Base-by-base conservation (phyloP, 2,329 filamentous ascomycete genomes). In the Apiospora malaysiana region DNA sequence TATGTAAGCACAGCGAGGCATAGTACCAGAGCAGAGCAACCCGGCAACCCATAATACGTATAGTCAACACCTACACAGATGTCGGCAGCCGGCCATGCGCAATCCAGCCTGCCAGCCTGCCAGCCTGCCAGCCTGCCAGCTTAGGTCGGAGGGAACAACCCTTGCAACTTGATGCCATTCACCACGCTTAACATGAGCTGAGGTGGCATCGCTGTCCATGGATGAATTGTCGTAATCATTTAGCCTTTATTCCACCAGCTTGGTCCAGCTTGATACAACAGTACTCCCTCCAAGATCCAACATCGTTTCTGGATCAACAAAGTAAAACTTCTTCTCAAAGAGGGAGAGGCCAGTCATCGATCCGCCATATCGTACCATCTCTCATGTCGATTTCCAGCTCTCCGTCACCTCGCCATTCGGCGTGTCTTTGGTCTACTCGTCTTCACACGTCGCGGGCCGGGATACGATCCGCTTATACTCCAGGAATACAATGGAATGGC, bases 241-340 rank as follows among this genome's bases (percentile, higher is more conserved):
- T 37, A 37, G 5, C 16, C 49, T 56, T 12, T 51, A 56, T 18
- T 32, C 5, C 25, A 18, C 7, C 25, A 32, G 14, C 14, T 9
- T 8, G 25, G 16, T 14, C 14, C 14, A 32, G 4, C 5, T 21
- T 8, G 49, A 32, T 18, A 42, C 40, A 9, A 42, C 10, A 9
- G 25, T 6, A 18, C 49, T 59, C 32, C 51, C 6, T 37, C 27
- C 51, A 59, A 59, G 25, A 37, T 37, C 2, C 16, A 9, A 32
- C 32, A 32, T 32, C 32, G 25, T 6, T 14, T 83, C 9, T 84
- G 85, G 9, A 84, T 86, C 40, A 73, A 80, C 85, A 83, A 72
- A 89, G 85, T 23, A 81, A 77, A n/a, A 85, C 27, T 27, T 87
- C 87, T 8, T 87, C 82, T 25, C 86, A 70, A 27, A 86, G 78